These are phyloP conservation scores for Pseudevernia furfuracea DNA, from an alignment of 495 filamentous ascomycete species.

Conservation along the genomic window DNA sequence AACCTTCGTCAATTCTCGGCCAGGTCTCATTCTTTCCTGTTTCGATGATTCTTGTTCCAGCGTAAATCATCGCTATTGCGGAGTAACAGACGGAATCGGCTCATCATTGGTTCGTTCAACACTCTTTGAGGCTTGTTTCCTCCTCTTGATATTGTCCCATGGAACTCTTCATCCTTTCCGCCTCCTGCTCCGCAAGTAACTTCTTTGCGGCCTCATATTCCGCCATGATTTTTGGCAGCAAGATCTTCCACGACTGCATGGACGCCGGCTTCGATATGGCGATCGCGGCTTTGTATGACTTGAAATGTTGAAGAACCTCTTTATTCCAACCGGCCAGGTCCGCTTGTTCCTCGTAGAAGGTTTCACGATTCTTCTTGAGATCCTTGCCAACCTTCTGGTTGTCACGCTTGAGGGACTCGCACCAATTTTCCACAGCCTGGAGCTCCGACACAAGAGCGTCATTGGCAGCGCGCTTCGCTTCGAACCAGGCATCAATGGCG, in stretches of 20 bases:
- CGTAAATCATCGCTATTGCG: background rate
- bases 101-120: background rate
- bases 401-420: slow-evolving; percentile 1
- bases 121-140: background rate
- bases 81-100: background rate
- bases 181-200: slow-evolving; percentile 28
- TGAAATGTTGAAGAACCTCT: slow-evolving; percentile 15
- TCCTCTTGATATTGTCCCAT: background rate
- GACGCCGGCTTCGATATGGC: slow-evolving; percentile 14
- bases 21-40: background rate
- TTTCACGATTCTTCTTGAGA: slow-evolving; percentile 12
- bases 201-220: background rate
- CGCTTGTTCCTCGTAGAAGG: slow-evolving; percentile 14
- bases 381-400: slow-evolving; percentile 3
- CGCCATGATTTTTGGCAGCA: background rate
- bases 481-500: slow-evolving; percentile 24
- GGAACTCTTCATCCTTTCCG: too few relatives aligned
- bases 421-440: slow-evolving; percentile 27
- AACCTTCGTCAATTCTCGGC: background rate
- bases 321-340: background rate
- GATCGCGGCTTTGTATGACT: slow-evolving; percentile 20
- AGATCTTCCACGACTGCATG: background rate
- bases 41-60: background rate
- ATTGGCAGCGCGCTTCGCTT: slow-evolving; percentile 12
- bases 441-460: slow-evolving; percentile 15